A percentile compares a stretch with the other conserved stretches of the same genome.
Evolutionary conservation across 805 yeast genomes (phyloP).

Genomic region (Metschnikowia sp.): DNA sequence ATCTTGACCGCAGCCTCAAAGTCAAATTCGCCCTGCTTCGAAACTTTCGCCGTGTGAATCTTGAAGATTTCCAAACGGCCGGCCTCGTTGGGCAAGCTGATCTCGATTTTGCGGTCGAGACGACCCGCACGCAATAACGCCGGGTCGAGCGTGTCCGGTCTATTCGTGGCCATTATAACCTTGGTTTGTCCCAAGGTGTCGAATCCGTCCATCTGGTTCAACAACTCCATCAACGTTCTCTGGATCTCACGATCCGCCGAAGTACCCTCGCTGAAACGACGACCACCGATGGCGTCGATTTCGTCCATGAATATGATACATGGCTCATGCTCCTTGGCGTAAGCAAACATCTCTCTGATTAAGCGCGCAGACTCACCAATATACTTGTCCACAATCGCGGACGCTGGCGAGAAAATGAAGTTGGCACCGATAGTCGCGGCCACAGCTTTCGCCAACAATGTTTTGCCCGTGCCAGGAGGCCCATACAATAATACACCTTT

Average conservation of each 20-base stretch:
- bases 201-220: constrained; percentile 98
- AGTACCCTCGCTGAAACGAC: constrained; percentile 96
- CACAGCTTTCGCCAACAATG: constrained; percentile 92
- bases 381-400: constrained; percentile 96
- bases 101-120: constrained; percentile 93
- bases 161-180: constrained; percentile 98
- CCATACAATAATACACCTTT: constrained; percentile 96
- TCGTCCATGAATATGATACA: constrained; percentile 98
- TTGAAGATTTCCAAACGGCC: constrained; percentile 93
- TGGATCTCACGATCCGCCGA: constrained; percentile 98
- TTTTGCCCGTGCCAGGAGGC: constrained; percentile 98
- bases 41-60: constrained; percentile 81
- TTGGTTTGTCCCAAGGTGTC: constrained; percentile 95
- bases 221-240: constrained; percentile 93
- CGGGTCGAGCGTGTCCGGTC: constrained; percentile 98
- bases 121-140: constrained; percentile 97
- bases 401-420: constrained; percentile 96
- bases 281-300: constrained; percentile 97
- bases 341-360: constrained; percentile 96
- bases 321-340: constrained; percentile 97
- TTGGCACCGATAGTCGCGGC: constrained; percentile 99
- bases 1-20: constrained; percentile 96
- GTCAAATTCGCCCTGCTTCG: constrained; percentile 93
- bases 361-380: constrained; percentile 97
- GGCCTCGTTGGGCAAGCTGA: constrained; percentile 91